Evolutionary conservation across 208 protist species (phyloP), one percentile per base, ranked within the genome.

Genomic region (Kentomonas sorsogonicus): DNA sequence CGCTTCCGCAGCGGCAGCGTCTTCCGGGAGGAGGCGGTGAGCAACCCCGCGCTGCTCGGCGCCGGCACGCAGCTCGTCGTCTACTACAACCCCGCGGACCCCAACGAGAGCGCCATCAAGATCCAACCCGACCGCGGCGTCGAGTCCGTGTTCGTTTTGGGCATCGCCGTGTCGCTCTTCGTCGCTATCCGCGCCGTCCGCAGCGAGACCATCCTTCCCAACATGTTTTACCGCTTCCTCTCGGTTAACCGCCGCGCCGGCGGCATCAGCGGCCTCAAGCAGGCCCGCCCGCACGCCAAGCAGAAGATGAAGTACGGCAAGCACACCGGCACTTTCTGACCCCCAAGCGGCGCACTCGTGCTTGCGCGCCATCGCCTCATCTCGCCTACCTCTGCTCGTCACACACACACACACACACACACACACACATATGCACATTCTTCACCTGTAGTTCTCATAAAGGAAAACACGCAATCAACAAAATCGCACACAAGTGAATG

Each of bases 161-260:
- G 79, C 18, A 80, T 86, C n/a, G 25, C 69, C 15, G 43, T 91
- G 9, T 89, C 81, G 0, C 40, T 88, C n/a, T 51, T 90, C 55
- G 77, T 94, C 45, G 69, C 88, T 2, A 89, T 87, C 44, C 79
- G 88, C 16, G 68, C 80, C 25, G 88, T 94, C 33, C 83, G 88
- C n/a, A 92, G 88, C 53, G 88, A 94, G 68, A 94, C 83, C n/a
- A 90, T 94, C n/a, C 56, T 94, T 43, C 88, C 88, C 7, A 94
- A 94, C 66, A 88, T 92, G 80, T 94, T 91, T 65, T 94, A 94
- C 69, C 78, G 77, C 18, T 94, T 94, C 31, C 58, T 94, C 0
- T 69, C 72, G 2, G 79, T 79, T n/a, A 91, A 94, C 54, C 60
- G 84, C 11, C 73, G 84, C 36, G 65, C 83, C 26, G 79, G 75